phyloP scores from a whole-genome alignment of 345 rosid genomes.

The Aquilaria malaccensis region DNA sequence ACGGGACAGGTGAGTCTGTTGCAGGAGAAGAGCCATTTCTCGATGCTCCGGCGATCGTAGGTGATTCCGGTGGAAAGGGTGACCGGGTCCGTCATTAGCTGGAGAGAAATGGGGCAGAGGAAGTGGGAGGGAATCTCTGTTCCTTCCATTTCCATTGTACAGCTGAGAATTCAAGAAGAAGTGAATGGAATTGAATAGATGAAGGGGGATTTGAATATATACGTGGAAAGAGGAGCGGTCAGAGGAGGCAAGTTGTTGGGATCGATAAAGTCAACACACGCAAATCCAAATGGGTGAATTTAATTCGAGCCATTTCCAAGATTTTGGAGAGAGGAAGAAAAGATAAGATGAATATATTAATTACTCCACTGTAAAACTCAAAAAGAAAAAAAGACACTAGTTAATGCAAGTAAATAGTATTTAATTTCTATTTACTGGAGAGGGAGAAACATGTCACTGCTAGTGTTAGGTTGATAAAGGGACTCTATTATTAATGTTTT shows the following conservation, averaged over 20 bases:
- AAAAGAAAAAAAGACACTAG: no score
- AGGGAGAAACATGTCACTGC: no score
- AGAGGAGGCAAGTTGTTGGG: background rate
- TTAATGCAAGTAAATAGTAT: no score
- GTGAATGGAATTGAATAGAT: slow-evolving; percentile 1
- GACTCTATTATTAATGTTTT: no score
- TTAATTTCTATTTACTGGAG: no score
- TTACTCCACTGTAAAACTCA: no score
- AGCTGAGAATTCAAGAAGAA: background rate
- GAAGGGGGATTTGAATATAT: background rate
- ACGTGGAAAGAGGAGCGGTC: background rate
- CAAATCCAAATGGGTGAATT: slow-evolving; percentile 18
- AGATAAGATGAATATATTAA: no score
- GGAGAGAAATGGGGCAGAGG: slow-evolving; percentile 59
- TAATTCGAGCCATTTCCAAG: slow-evolving; percentile 18
- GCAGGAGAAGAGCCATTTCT: slow-evolving; percentile 42
- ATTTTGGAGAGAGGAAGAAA: slow-evolving; percentile 4
- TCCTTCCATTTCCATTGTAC: slow-evolving; percentile 21
- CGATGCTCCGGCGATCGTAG: slow-evolving; percentile 48
- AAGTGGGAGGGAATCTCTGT: slow-evolving; percentile 41
- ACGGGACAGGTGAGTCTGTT: slow-evolving; percentile 42
- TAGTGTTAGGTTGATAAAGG: no score
- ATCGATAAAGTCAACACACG: slow-evolving; percentile 30
- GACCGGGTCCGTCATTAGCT: slow-evolving; percentile 61
- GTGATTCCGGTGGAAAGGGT: slow-evolving; percentile 54